A percentile compares a stretch with the other conserved stretches of the same genome.
Conservation (phyloP, 2,329 filamentous ascomycete genomes). For the Nemania sp. region DNA sequence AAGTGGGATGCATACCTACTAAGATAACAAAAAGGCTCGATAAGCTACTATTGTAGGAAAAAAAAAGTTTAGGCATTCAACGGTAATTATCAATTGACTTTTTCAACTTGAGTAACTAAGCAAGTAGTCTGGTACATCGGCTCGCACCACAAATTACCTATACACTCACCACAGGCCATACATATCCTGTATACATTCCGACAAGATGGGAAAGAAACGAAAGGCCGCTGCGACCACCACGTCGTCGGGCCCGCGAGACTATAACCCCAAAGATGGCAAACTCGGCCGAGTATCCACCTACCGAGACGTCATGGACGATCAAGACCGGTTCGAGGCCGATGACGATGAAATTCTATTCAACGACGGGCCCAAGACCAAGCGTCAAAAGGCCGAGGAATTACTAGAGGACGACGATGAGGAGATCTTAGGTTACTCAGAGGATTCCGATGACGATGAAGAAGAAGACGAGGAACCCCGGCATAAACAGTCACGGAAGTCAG, state of each 20-base stretch:
- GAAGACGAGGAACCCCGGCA: constrained; percentile 57
- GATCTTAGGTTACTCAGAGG: constrained; percentile 70
- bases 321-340: constrained; percentile 92
- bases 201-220: constrained; percentile 73
- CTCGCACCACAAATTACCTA: neutral
- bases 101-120: neutral
- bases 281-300: constrained; percentile 72
- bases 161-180: constrained; percentile 6
- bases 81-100: neutral
- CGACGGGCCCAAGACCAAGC: constrained; percentile 82
- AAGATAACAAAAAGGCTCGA: constrained; percentile 29
- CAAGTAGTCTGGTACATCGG: neutral
- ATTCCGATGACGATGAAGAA: constrained; percentile 60
- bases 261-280: constrained; percentile 69
- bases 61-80: constrained; percentile 36
- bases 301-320: constrained; percentile 90
- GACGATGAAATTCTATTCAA: constrained; percentile 89
- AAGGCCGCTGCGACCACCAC: constrained; percentile 67
- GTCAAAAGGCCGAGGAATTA: constrained; percentile 71
- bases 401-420: constrained; percentile 69
- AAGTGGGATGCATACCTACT: neutral
- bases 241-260: constrained; percentile 65
- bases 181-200: constrained; percentile 22
- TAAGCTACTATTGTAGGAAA: constrained; percentile 36
- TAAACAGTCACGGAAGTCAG: constrained; percentile 57